A percentile compares a stretch with the other conserved stretches of the same genome.
Evolutionary conservation across 768 basidiomycete species (phyloP).

Genomic region (Saitozyma podzolica): DNA sequence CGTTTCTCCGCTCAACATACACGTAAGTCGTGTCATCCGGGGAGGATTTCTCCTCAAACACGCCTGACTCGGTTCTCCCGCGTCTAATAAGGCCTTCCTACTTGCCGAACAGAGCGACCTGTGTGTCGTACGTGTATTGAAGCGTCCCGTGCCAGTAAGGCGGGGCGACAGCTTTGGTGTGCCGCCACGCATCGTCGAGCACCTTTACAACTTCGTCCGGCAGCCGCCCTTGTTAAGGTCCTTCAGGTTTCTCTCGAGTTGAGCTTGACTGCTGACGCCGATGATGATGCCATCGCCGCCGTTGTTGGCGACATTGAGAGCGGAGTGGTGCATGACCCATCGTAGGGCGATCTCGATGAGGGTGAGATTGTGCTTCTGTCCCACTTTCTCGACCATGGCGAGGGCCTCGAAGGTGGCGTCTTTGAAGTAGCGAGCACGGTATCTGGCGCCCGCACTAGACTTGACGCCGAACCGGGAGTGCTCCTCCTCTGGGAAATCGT

Average conservation of each 20-base stretch:
- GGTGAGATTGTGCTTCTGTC: conserved; percentile 54
- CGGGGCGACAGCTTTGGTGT: conserved; percentile 55
- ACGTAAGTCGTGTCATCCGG: too few species aligned
- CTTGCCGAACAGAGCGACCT: conserved; percentile 25
- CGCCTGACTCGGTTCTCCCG: too few species aligned
- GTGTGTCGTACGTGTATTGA: conserved; percentile 23
- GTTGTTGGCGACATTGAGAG: conserved; percentile 53
- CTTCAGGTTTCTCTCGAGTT: conserved; percentile 57
- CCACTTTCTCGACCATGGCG: conserved; percentile 56
- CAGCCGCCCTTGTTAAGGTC: conserved; percentile 59
- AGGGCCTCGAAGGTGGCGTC: conserved; percentile 57
- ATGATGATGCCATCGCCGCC: conserved; percentile 58
- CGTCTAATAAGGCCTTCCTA: background rate
- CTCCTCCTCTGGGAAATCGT: conserved; percentile 25
- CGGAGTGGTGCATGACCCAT: conserved; percentile 60
- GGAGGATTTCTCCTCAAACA: too few species aligned
- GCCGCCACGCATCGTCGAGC: conserved; percentile 60
- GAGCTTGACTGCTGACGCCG: conserved; percentile 63
- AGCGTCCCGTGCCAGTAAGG: conserved; percentile 53
- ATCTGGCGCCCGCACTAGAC: conserved; percentile 20
- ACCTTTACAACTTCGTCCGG: conserved; percentile 61
- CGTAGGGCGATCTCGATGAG: conserved; percentile 55
- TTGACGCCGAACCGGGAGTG: conserved; percentile 24
- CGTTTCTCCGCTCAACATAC: too few species aligned
- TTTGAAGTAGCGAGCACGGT: conserved; percentile 43